A percentile compares a stretch with the other conserved stretches of the same genome.
Evolutionary conservation across 768 basidiomycete genomes (phyloP).

Genomic region (Chalciporus pseudorubinellus): DNA sequence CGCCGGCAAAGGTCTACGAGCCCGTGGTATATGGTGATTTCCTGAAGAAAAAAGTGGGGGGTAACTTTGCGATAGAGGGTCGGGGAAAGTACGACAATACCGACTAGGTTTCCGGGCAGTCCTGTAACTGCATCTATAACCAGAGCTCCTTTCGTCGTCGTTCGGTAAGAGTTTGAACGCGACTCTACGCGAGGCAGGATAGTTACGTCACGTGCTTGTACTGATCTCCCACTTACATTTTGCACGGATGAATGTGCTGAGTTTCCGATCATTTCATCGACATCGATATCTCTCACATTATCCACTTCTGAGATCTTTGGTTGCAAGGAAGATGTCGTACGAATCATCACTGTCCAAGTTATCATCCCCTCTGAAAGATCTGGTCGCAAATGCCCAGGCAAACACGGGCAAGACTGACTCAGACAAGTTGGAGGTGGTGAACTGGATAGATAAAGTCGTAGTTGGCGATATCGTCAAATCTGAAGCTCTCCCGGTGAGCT

Average conservation of each 20-base stretch:
- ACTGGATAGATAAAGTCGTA: conserved; percentile 69
- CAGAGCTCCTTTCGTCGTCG: too few species aligned
- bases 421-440: conserved; percentile 60
- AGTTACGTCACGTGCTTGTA: conserved; percentile 29
- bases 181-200: background rate
- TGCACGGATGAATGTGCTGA: conserved; percentile 17
- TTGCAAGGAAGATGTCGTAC: conserved; percentile 48
- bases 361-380: conserved; percentile 47
- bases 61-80: conserved; percentile 58
- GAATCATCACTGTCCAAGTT: conserved; percentile 49
- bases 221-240: background rate
- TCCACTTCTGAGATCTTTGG: conserved; percentile 12
- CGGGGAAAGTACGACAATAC: conserved; percentile 32
- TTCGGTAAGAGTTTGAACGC: background rate
- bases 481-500: conserved; percentile 49
- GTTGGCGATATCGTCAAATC: conserved; percentile 46
- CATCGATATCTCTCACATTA: conserved; percentile 18
- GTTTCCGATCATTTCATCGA: conserved; percentile 21
- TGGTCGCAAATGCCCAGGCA: conserved; percentile 43
- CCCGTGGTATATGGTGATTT: conserved; percentile 78
- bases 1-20: conserved; percentile 34
- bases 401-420: conserved; percentile 54
- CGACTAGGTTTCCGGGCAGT: background rate
- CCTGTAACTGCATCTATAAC: too few species aligned
- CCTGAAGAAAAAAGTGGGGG: conserved; percentile 65